Evolutionary conservation across 176 grass and related monocot species (phyloP).

Genomic region (Juncus inflexus): DNA sequence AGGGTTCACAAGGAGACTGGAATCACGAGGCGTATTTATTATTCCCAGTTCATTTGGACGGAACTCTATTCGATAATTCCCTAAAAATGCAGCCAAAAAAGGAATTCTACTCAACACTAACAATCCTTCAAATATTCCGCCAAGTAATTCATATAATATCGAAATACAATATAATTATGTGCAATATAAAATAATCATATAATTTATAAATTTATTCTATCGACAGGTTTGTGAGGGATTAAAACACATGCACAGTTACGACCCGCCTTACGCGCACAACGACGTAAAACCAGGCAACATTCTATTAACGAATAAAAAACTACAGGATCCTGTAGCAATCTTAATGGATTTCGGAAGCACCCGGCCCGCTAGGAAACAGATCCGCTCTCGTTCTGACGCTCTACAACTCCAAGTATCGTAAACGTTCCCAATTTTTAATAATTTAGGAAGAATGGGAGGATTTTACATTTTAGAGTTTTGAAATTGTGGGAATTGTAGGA

Average conservation of each 20-base stretch:
- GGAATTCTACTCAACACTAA: conserved; percentile 60
- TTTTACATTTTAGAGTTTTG: too few species aligned
- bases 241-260: conserved; percentile 91
- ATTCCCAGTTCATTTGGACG: conserved; percentile 87
- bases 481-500: conserved; percentile 8
- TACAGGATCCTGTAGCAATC: conserved; percentile 56
- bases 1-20: conserved; percentile 68
- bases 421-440: neutral
- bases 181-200: neutral
- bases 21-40: conserved; percentile 91
- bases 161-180: neutral
- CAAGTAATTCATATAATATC: conserved; percentile 40
- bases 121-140: conserved; percentile 64
- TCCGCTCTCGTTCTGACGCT: conserved; percentile 77
- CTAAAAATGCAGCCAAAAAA: conserved; percentile 67
- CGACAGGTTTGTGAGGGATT: conserved; percentile 78
- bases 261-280: conserved; percentile 94
- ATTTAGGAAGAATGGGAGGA: too few species aligned
- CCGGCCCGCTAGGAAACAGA: conserved; percentile 70
- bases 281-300: conserved; percentile 95
- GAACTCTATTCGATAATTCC: conserved; percentile 82
- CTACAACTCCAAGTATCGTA: conserved; percentile 60
- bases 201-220: neutral
- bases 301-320: conserved; percentile 67
- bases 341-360: conserved; percentile 99